Evolutionary conservation across 2,329 filamentous ascomycete genomes (phyloP), one percentile per base, ranked within the genome.

Genomic region (Calonectria pseudoturangicola): DNA sequence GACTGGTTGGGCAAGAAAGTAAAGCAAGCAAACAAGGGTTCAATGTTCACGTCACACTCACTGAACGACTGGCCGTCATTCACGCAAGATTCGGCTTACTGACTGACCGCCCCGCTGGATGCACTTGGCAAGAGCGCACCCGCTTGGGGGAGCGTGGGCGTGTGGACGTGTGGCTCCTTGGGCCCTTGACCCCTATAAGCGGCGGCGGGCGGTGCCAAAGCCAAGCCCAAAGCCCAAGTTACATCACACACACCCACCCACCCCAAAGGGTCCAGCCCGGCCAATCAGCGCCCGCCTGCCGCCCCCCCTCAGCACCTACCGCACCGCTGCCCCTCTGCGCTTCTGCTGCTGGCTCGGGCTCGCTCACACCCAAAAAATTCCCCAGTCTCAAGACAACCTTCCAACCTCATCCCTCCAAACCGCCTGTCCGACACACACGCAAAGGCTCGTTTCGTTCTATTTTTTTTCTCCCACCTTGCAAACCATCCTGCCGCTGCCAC

Each of bases 171-270:
- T 56, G 51, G 27, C 9, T 9, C 30, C 9, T 33, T 33, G 30
- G 30, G 30, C 33, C 51, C 51, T 39, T 41, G 47, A 48, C 69
- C 62, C 66, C 64, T 62, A 70, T 71, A 56, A 36, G 51, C 51
- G 51, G 51, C 51, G 51, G 30, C 30, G 30, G 30, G 21, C 62
- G 28, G 51, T 45, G 62, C 73, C 72, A n/a, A 28, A 43, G 71
- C 51, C 68, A 50, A 78, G 69, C 72, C 72, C 67, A 56, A 50
- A 56, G 30, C 69, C 70, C 65, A 25, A 66, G 76, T 68, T 79
- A 78, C 76, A 79, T 77, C 77, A 79, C 77, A 50, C 77, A 50
- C 73, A 33, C 54, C 39, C 54, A 51, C 62, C 51, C 47, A n/a
- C 63, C 63, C 39, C 27, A 43, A 47, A 18, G 25, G 50, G 16